These are phyloP conservation scores for Aspergillus sp. DNA, from an alignment of 2,329 filamentous ascomycete genomes.

Conservation along the genomic window DNA sequence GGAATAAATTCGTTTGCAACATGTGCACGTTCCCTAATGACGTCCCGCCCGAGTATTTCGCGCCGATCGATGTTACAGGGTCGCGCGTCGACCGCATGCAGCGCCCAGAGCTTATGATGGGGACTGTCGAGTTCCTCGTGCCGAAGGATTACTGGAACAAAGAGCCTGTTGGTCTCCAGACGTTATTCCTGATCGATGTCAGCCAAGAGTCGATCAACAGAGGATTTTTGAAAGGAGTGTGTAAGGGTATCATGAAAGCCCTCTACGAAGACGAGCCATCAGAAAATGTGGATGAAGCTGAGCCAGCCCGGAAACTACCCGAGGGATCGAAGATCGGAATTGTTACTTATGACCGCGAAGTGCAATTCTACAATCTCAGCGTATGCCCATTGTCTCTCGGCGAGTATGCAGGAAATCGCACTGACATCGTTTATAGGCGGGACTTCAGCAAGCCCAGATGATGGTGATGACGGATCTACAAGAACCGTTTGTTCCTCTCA, in stretches of 20 bases:
- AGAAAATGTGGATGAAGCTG: constrained; percentile 53
- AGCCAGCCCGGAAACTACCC: constrained; percentile 62
- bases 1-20: constrained; percentile 97
- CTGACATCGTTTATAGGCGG: constrained; percentile 52
- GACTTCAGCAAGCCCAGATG: constrained; percentile 88
- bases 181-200: constrained; percentile 90
- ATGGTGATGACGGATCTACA: constrained; percentile 97
- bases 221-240: constrained; percentile 86
- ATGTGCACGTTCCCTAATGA: constrained; percentile 98
- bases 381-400: constrained; percentile 49
- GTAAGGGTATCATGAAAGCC: constrained; percentile 80
- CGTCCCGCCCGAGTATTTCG: constrained; percentile 87
- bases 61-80: constrained; percentile 82
- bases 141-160: constrained; percentile 99
- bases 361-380: constrained; percentile 96
- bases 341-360: constrained; percentile 92
- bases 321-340: constrained; percentile 86
- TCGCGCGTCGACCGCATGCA: constrained; percentile 84
- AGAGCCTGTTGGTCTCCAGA: constrained; percentile 82
- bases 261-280: constrained; percentile 68
- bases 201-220: constrained; percentile 89
- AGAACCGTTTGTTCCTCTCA: constrained; percentile 90
- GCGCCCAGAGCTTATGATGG: constrained; percentile 82
- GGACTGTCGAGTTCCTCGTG: constrained; percentile 93
- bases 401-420: constrained; percentile 12